Conservation (phyloP, 1,284 basidiomycete genomes). For the Tylopilus sp. region DNA sequence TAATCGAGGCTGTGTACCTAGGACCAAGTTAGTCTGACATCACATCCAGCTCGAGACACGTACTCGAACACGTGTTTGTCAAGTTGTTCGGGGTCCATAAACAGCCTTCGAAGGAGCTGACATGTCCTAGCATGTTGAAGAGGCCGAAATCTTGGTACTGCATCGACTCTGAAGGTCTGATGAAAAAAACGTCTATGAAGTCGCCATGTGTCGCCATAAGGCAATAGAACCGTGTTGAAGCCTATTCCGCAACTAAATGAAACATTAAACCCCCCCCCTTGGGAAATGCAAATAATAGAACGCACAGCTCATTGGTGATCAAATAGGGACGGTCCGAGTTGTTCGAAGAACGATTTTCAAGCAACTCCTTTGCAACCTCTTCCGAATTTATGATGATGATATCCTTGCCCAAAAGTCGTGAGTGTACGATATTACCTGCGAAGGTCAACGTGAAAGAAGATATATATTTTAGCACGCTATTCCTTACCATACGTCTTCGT, state of each 20-base stretch:
- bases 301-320: conserved; percentile 25
- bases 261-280: no score
- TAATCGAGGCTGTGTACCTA: conserved; percentile 25
- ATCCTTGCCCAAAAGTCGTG: conserved; percentile 39
- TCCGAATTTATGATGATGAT: conserved; percentile 48
- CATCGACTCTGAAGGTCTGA: conserved; percentile 23
- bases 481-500: conserved; percentile 19
- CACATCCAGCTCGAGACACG: neutral
- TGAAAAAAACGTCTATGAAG: conserved; percentile 48
- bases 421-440: conserved; percentile 41
- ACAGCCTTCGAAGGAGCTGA: conserved; percentile 27
- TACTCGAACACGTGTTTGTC: conserved; percentile 31
- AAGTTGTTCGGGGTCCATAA: conserved; percentile 38
- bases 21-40: neutral
- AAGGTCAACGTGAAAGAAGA: neutral
- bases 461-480: neutral
- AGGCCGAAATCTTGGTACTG: conserved; percentile 34
- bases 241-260: conserved; percentile 48
- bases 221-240: conserved; percentile 44
- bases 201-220: conserved; percentile 52
- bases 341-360: conserved; percentile 12
- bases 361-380: conserved; percentile 13
- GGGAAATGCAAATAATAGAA: no score
- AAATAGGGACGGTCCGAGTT: conserved; percentile 29
- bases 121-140: neutral